Evolutionary conservation across 495 filamentous ascomycete species (phyloP), one percentile per base, ranked within the genome.

Genomic region (Hyaloscypha hepaticicola): DNA sequence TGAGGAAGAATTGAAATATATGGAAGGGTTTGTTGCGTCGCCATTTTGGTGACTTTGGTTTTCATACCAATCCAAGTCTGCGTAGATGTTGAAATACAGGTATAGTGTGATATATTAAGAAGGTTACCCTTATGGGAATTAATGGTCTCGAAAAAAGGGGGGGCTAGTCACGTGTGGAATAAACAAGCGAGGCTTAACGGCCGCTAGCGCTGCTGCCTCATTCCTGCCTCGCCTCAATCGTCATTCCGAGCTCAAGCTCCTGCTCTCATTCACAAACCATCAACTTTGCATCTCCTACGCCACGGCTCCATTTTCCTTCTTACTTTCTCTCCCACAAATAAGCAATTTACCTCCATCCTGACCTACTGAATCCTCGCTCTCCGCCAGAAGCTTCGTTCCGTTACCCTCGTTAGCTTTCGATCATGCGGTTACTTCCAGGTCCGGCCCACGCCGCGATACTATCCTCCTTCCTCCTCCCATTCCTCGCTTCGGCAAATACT

Each of bases 381-480:
- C 38, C 16, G 12, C 38, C 38, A 45, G 9, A 45, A 45, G 16
- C 16, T 19, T 45, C 16, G 19, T 16, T 19, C 4, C 38, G 38
- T 16, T 8, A 45, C 50, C 9, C 22, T 53, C 25, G 0, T 53
- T 53, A 53, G 16, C 5, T 27, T 6, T 53, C 55, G 33, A 66
- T 21, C 66, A 75, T 75, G 73, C 68, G 70, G 66, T 45, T 66
- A 61, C 60, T 67, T 50, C 52, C 19, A 55, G 60, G 29, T 29
- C 55, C 64, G 28, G 64, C 56, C 25, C 58, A 66, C 45, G 72
- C 72, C 48, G 64, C 77, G 1, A 64, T 84, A 41, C 66, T 79
- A n/a, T 72, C 72, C 5, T 60, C 76, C 1, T 52, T 83, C 9
- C 71, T 87, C 57, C 76, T 87, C 60, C 78, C 84, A 55, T 59